phyloP scores from a whole-genome alignment of 2,329 filamentous ascomycete species.

The Lomentospora prolificans region DNA sequence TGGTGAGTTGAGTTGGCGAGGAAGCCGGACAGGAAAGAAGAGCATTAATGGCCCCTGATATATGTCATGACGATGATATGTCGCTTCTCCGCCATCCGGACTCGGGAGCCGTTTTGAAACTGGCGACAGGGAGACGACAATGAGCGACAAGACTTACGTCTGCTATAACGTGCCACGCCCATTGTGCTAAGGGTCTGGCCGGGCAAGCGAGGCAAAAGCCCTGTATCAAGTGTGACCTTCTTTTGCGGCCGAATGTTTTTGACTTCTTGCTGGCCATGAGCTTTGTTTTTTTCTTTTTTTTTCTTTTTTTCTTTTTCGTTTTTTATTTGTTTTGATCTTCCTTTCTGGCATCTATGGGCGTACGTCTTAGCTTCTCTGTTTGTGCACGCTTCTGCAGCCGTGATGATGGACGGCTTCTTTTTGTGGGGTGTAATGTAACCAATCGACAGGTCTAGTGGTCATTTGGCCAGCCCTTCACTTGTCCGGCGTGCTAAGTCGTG shows the following conservation, averaged over 20 bases:
- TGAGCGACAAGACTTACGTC: not conserved
- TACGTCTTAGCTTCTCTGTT: too few species aligned
- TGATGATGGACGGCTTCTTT: too few species aligned
- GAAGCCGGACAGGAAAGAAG: not conserved
- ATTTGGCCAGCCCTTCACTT: not conserved
- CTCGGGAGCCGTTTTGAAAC: not conserved
- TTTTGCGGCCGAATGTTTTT: too few species aligned
- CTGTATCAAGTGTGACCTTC: too few species aligned
- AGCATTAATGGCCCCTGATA: not conserved
- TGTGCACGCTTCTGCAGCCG: too few species aligned
- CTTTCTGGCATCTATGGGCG: not conserved
- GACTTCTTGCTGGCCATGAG: too few species aligned
- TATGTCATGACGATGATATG: conserved; percentile 1
- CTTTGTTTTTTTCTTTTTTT: too few species aligned
- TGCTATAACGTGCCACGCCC: not conserved
- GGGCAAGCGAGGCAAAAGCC: too few species aligned
- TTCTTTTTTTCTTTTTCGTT: too few species aligned
- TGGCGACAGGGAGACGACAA: not conserved
- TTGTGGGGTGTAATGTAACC: too few species aligned
- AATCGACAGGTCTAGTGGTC: too few species aligned
- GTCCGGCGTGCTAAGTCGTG: not conserved
- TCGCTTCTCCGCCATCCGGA: not conserved
- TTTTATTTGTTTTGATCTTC: not conserved
- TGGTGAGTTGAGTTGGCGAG: not conserved
- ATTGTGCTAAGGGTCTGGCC: not conserved